Evolutionary conservation across 257 asterid species (phyloP), one percentile per base, ranked within the genome.

Genomic region (Solanum chaucha): DNA sequence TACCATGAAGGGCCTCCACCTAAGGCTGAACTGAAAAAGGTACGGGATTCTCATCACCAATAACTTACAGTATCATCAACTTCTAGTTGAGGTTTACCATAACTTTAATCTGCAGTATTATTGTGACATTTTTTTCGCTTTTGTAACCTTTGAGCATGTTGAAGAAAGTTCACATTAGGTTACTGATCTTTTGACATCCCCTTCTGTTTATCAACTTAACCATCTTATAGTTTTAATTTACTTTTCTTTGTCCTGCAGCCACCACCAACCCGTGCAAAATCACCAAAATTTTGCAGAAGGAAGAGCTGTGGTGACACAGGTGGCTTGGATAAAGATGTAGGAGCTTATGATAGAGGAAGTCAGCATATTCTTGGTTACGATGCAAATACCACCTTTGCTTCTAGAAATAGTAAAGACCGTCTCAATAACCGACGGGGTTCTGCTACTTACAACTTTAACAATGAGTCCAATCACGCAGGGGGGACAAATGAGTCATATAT

Each of bases 1-100:
- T 96, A 96, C 91, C 94, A 94, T 24, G 99, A 96, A 35, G 98
- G 96, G 19, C 98, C 96, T 10, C 98, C 98, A 22, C 94, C 98
- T 11, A 95, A 94, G 89, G 88, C 86, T 67, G 95, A 96, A 89
- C 82, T 95, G 88, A 95, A 96, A 92, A 96, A 96, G 98, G 99
- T 95, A 85, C n/a, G n/a, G 58, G 35, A 40, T 10, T 28, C 44
- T 68, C 61, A 64, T 70, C 7, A 59, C 28, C 58, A 46, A 5
- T 14, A 46, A 26, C 65, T 44, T 80, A 46, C 19, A 28, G 85
- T 26, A 48, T 1, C 10, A 17, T 28, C 85, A 80, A 80, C 84
- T 51, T 28, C 12, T 28, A 15, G 19, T 80, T 80, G 68, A 46
- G 40, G 67, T 8, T 80, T 46, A 28, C 67, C 41, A 1, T 46